Conservation (phyloP, 176 grass and related monocot species). For the Aechmea fasciata region DNA sequence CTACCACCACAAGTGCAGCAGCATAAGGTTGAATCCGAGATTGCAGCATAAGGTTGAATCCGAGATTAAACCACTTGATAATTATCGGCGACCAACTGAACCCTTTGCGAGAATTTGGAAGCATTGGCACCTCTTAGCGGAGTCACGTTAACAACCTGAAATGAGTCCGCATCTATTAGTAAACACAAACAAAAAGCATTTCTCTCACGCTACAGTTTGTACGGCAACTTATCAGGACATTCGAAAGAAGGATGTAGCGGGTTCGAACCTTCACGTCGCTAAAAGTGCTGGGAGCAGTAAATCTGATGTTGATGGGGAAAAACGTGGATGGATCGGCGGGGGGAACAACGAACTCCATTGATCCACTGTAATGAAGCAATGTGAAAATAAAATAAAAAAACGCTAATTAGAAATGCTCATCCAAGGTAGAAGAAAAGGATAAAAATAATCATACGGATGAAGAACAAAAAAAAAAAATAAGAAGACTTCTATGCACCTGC, state of each 20-base stretch:
- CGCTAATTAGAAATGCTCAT: background rate
- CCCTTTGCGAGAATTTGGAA: conserved; percentile 51
- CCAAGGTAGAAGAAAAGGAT: background rate
- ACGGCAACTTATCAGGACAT: background rate
- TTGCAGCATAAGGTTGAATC: background rate
- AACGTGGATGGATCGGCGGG: conserved; percentile 61
- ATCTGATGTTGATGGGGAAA: conserved; percentile 65
- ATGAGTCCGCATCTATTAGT: background rate
- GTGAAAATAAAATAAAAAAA: background rate
- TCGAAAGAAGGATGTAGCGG: background rate
- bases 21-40: background rate
- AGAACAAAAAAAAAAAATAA: conserved; percentile 3
- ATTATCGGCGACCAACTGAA: conserved; percentile 42
- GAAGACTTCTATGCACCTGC: conserved; percentile 32
- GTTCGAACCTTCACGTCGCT: conserved; percentile 61
- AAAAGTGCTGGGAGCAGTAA: conserved; percentile 64
- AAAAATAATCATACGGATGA: conserved; percentile 5
- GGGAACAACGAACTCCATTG: conserved; percentile 75
- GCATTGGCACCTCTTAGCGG: conserved; percentile 47
- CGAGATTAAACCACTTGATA: conserved; percentile 53
- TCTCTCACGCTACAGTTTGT: background rate
- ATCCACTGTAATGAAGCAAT: conserved; percentile 37
- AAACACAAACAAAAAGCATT: conserved; percentile 5
- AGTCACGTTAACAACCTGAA: conserved; percentile 41
- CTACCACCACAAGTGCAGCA: background rate